Evolutionary conservation across 139 green algal genomes (phyloP).

Genomic region (Haematococcus sp.): DNA sequence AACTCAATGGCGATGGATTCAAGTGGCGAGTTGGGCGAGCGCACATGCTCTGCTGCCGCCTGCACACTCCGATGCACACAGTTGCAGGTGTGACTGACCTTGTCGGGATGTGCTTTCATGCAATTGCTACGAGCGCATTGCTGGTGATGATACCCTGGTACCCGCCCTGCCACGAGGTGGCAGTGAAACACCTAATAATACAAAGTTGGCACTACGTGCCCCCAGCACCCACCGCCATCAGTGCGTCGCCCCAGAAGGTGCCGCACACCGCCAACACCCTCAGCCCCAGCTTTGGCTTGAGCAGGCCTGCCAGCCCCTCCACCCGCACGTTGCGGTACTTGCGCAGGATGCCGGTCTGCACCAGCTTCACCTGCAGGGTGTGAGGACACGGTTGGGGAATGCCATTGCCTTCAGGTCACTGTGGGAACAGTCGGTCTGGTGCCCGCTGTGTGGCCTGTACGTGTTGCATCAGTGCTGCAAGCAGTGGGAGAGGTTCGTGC

Average conservation of each 20-base stretch:
- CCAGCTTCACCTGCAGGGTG: conserved; percentile 31
- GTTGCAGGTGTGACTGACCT: no score
- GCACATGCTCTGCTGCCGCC: conserved; percentile 21
- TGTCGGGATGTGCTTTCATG: no score
- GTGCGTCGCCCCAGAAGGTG: conserved; percentile 21
- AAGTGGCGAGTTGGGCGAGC: conserved; percentile 25
- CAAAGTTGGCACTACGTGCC: background rate
- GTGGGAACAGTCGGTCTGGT: no score
- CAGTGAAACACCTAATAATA: no score
- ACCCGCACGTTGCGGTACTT: conserved; percentile 40
- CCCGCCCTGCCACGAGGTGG: no score
- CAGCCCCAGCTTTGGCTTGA: conserved; percentile 31
- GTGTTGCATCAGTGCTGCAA: no score
- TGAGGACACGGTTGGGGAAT: no score
- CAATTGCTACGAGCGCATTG: no score
- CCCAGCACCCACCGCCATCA: conserved; percentile 18
- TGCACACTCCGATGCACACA: conserved; percentile 8
- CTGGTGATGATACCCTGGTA: no score
- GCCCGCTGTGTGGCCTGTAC: no score
- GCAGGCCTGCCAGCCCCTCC: conserved; percentile 5
- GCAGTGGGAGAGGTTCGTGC: no score
- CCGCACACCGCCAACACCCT: conserved; percentile 22
- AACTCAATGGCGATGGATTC: conserved; percentile 43
- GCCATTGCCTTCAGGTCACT: no score
- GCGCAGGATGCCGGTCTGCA: conserved; percentile 41